Conservation (phyloP, 2,329 filamentous ascomycete species). For the Alternaria sp. region DNA sequence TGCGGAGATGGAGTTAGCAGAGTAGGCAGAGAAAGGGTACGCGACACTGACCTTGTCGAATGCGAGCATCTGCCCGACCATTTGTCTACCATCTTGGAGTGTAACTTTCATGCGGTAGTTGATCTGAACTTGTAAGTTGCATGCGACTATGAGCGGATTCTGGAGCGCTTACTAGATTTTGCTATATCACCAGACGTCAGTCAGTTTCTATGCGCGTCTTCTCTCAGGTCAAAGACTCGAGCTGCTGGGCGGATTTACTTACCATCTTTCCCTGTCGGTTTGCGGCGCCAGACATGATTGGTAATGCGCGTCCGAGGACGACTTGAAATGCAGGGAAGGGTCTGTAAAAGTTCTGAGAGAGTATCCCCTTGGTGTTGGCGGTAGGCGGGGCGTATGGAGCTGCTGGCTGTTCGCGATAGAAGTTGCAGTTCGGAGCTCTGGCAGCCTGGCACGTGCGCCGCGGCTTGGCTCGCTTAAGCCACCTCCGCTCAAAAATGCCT, state of each 20-base stretch:
- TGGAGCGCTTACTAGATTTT: conserved; percentile 66
- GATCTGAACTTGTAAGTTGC: conserved; percentile 67
- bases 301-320: conserved; percentile 52
- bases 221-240: conserved; percentile 46
- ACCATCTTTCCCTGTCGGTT: conserved; percentile 99
- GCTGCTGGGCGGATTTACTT: conserved; percentile 58
- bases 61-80: conserved; percentile 97
- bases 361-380: conserved; percentile 23
- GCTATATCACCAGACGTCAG: conserved; percentile 57
- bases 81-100: conserved; percentile 91
- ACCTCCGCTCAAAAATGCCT: conserved; percentile 29
- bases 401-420: conserved; percentile 22
- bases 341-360: conserved; percentile 3
- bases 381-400: conserved; percentile 34
- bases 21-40: background rate
- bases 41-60: conserved; percentile 81
- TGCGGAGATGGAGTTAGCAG: conserved; percentile 48
- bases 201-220: conserved; percentile 55
- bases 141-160: conserved; percentile 15
- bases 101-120: conserved; percentile 99
- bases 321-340: conserved; percentile 31
- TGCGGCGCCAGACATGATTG: conserved; percentile 52
- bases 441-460: conserved; percentile 19
- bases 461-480: conserved; percentile 24
- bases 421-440: conserved; percentile 26